These are phyloP conservation scores for Gymnopilus junonius DNA, from an alignment of 768 basidiomycete genomes.

Conservation along the genomic window DNA sequence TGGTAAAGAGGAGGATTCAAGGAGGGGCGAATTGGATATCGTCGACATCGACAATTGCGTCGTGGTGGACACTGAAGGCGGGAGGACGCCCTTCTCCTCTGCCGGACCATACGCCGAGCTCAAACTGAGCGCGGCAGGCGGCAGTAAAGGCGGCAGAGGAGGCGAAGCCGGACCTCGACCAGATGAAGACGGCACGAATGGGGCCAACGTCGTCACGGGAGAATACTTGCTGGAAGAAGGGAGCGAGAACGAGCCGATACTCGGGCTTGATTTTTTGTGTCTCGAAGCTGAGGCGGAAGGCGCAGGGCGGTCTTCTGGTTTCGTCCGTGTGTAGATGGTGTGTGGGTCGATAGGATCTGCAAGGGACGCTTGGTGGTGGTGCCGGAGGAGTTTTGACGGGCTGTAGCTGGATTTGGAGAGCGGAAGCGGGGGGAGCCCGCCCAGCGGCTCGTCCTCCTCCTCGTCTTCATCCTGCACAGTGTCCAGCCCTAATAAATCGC, in stretches of 20 bases:
- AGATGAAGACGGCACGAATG: constrained; percentile 4
- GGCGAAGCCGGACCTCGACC: background rate
- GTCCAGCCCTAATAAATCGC: constrained; percentile 27
- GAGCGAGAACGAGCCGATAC: constrained; percentile 14
- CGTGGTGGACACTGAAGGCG: constrained; percentile 6
- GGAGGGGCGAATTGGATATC: background rate
- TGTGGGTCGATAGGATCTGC: constrained; percentile 38
- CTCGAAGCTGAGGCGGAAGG: background rate
- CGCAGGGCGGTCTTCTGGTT: background rate
- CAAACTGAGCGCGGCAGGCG: background rate
- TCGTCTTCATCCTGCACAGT: constrained; percentile 17
- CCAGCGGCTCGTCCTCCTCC: constrained; percentile 16
- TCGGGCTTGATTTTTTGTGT: constrained; percentile 2
- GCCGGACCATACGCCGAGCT: background rate
- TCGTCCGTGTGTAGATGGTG: constrained; percentile 5
- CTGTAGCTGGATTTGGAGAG: background rate
- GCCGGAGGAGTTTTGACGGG: constrained; percentile 2
- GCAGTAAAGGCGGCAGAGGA: background rate
- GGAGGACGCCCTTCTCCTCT: background rate
- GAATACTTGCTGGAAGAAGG: constrained; percentile 5
- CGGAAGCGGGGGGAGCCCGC: background rate
- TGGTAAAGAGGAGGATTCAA: background rate
- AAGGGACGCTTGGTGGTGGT: constrained; percentile 21
- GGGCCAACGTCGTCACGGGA: constrained; percentile 1
- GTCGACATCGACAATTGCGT: constrained; percentile 8